phyloP scores from a whole-genome alignment of 495 filamentous ascomycete species.

The Hypoxylon subgilvum region DNA sequence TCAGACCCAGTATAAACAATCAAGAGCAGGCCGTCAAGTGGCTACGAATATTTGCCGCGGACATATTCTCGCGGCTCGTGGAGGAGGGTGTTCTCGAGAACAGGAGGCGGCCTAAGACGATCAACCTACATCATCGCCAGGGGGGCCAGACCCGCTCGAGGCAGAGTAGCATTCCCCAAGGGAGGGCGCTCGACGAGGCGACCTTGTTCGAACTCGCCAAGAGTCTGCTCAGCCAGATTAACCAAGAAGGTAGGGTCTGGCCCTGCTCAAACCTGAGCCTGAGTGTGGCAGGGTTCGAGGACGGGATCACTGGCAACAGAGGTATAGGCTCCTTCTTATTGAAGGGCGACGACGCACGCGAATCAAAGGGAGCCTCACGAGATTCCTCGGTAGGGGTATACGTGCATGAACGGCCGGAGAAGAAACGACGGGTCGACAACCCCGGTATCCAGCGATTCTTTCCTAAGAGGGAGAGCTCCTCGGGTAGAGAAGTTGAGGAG shows the following conservation, averaged over 20 bases:
- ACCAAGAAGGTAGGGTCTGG: constrained; percentile 79
- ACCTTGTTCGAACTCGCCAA: constrained; percentile 79
- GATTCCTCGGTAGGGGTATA: constrained; percentile 39
- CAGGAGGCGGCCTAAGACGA: constrained; percentile 80
- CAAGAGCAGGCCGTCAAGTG: constrained; percentile 84
- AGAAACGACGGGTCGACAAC: constrained; percentile 59
- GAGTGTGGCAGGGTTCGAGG: constrained; percentile 88
- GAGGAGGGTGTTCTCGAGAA: constrained; percentile 93
- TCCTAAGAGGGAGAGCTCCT: constrained; percentile 42
- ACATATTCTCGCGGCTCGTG: constrained; percentile 87
- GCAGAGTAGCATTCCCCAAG: constrained; percentile 76
- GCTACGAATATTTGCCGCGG: constrained; percentile 89
- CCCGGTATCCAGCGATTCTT: constrained; percentile 67
- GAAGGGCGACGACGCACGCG: constrained; percentile 75
- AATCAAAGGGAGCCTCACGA: constrained; percentile 37
- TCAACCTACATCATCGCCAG: constrained; percentile 81
- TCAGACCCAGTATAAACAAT: constrained; percentile 80
- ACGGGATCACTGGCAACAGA: constrained; percentile 79
- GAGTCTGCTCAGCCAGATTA: constrained; percentile 75
- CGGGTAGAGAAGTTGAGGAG: constrained; percentile 32
- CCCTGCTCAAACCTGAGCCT: constrained; percentile 85
- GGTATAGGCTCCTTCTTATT: constrained; percentile 86
- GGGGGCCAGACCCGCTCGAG: constrained; percentile 73
- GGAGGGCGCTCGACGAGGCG: constrained; percentile 71
- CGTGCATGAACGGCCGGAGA: constrained; percentile 50